Evolutionary conservation across 2,329 filamentous ascomycete species (phyloP).

Genomic region (Apiospora phragmitis): DNA sequence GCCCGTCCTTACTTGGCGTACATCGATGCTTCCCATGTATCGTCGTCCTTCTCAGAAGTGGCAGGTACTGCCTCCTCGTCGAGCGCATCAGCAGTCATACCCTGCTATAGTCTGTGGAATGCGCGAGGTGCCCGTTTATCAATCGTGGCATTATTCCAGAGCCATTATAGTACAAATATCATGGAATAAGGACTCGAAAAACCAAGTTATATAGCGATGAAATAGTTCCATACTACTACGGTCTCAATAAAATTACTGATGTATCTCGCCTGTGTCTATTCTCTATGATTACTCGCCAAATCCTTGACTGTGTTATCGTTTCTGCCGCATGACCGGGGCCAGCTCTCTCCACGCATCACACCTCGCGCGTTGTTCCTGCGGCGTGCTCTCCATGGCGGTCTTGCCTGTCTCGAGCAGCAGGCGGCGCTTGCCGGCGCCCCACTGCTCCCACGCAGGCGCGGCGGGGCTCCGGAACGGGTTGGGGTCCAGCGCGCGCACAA

Average conservation of each 20-base stretch:
- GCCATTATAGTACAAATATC: not conserved
- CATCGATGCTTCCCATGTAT: conserved; percentile 19
- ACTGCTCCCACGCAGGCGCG: conserved; percentile 43
- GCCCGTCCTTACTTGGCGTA: conserved; percentile 29
- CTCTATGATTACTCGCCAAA: not conserved
- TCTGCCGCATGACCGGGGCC: conserved; percentile 35
- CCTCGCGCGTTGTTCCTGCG: conserved; percentile 33
- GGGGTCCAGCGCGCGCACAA: conserved; percentile 46
- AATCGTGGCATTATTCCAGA: conserved; percentile 34
- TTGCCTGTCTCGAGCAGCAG: conserved; percentile 42
- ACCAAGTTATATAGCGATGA: not conserved
- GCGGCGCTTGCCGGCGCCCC: conserved; percentile 30
- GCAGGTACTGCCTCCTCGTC: not conserved
- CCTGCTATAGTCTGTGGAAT: conserved; percentile 45
- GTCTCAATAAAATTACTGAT: not conserved
- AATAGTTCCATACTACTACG: not conserved
- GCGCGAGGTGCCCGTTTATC: conserved; percentile 34
- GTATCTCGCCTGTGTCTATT: not conserved
- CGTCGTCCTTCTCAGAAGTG: not conserved
- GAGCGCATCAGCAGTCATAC: conserved; percentile 28
- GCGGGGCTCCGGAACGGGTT: conserved; percentile 35
- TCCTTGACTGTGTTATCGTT: not conserved
- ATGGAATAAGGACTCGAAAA: not conserved
- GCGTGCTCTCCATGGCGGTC: conserved; percentile 41
- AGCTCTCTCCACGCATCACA: conserved; percentile 44